Percentiles rank a stretch among this genome's conserved stretches.
Conservation (phyloP, 345 rosid species). For the Pseudoturritis turrita region DNA sequence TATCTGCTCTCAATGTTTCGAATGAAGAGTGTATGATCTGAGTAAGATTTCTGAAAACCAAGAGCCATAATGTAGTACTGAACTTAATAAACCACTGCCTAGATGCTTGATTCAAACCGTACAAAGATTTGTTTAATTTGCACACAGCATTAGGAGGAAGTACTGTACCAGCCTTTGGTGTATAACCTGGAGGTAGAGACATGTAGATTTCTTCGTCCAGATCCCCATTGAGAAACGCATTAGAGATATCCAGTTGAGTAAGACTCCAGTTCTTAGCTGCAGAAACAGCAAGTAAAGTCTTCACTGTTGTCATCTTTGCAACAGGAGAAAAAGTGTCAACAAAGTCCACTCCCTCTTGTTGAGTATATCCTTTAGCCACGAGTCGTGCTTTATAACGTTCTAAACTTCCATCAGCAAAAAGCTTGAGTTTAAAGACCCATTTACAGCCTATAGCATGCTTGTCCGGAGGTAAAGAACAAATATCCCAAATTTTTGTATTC, state of each 20-base stretch:
- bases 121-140: too few species aligned
- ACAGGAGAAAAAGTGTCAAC: not conserved
- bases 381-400: not conserved
- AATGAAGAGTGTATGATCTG: not conserved
- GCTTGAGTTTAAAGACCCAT: not conserved
- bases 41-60: too few species aligned
- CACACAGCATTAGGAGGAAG: too few species aligned
- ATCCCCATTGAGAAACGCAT: not conserved
- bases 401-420: not conserved
- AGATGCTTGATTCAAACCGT: too few species aligned
- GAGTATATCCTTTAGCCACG: not conserved
- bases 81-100: too few species aligned
- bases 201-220: not conserved
- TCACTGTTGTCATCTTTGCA: not conserved
- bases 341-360: not conserved
- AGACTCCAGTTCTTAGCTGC: not conserved
- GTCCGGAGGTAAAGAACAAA: not conserved
- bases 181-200: not conserved
- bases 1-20: too few species aligned
- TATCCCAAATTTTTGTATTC: not conserved
- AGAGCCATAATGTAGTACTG: rapidly evolving
- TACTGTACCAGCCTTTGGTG: not conserved
- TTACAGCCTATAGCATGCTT: not conserved
- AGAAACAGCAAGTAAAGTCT: not conserved
- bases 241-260: not conserved